Evolutionary conservation across 306 rosid species (phyloP), one percentile per base, ranked within the genome.

Genomic region (Acacia melanoxylon): DNA sequence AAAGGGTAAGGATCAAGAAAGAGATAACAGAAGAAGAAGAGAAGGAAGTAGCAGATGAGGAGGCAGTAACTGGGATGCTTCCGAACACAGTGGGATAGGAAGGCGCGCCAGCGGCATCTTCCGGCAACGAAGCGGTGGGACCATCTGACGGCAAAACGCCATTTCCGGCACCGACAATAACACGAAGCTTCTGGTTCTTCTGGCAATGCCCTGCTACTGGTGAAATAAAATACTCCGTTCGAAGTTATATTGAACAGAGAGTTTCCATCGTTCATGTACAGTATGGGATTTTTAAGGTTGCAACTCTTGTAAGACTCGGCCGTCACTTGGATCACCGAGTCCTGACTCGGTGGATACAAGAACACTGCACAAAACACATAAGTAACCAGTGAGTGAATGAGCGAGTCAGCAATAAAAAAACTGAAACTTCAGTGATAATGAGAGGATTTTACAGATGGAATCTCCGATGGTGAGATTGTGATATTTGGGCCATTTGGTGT

Each of bases 281-380:
- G 80, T 68, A 95, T 88, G 3, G 99, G 98, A 88, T 95, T 84
- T 85, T 88, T 90, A 74, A 87, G 79, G 87, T 90, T 90, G 90
- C 99, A 93, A 76, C 79, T 88, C 76, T 74, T 83, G 92, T 83
- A 92, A 14, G 94, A 86, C 74, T 89, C 85, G 51, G 80, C 68
- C 10, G 91, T 90, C 1, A 93, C 93, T 90, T 93, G 99, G 83
- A 95, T 90, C 82, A 93, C 86, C 16, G 99, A 95, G 84, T 95
- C 99, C 90, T 92, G 92, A 73, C 97, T 93, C 67, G 99, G 99
- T 79, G 99, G 97, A 80, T 93, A 95, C 33, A 95, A 82, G 84
- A 95, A 95, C 92, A 91, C 98, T 95, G 87, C 77, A 31, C 27
- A n/a, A 6, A 27, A 11, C 10, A 52, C 14, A 52, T 7, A 15